Evolutionary conservation across 2,329 filamentous ascomycete genomes (phyloP).

Genomic region (Xylaria sp.): DNA sequence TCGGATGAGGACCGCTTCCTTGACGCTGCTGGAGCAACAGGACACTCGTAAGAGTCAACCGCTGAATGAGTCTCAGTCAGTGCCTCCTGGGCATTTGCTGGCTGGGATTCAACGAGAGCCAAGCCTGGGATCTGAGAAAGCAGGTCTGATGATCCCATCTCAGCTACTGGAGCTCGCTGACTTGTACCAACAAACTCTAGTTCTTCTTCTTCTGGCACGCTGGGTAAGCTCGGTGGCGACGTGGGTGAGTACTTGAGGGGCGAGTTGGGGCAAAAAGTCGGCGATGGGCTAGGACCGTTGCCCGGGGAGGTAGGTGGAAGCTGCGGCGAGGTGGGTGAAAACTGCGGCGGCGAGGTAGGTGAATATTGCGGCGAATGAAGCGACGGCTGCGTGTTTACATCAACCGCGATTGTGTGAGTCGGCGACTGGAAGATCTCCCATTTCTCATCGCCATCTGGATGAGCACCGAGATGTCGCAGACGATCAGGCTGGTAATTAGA

Average conservation of each 20-base stretch:
- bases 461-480: not conserved
- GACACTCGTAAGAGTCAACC: not conserved
- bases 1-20: not conserved
- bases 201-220: not conserved
- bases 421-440: conserved; percentile 18
- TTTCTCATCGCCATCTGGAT: conserved; percentile 19
- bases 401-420: conserved; percentile 3
- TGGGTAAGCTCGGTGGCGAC: not conserved
- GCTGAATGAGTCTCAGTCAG: not conserved
- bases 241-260: not conserved
- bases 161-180: not conserved
- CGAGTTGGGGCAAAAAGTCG: too few relatives aligned
- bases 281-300: too few relatives aligned
- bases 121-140: not conserved
- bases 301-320: too few relatives aligned
- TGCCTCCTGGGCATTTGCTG: not conserved
- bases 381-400: not conserved
- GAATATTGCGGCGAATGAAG: too few relatives aligned
- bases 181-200: not conserved
- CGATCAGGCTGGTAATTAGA: conserved; percentile 19
- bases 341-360: not conserved
- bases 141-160: not conserved
- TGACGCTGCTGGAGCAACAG: too few relatives aligned
- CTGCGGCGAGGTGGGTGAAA: not conserved
- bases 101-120: not conserved